Evolutionary conservation across 495 filamentous ascomycete genomes (phyloP), one percentile per base, ranked within the genome.

Genomic region (Talaromyces stipitatus): DNA sequence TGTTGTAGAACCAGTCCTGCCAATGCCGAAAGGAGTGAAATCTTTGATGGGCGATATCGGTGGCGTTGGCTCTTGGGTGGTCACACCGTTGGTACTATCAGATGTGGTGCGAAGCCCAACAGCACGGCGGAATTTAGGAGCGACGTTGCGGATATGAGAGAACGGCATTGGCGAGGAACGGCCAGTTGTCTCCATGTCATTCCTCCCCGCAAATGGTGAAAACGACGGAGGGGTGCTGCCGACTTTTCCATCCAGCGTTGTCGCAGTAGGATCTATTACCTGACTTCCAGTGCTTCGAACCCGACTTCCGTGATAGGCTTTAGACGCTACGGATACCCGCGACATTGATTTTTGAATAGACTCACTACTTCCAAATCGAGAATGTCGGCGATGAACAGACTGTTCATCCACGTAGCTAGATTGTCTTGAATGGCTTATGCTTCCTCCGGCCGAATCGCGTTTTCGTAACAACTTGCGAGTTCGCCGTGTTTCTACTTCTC

Each of bases 1-100:
- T 4, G 91, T 96, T 53, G 86, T 94, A 3, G 91, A 95, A 2
- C 87, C 90, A 12, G 90, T 90, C 47, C 88, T 78, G 22, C 84
- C 81, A 2, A 90, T 83, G 16, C 26, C 78, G 58, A 43, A 87
- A 56, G 86, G 82, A 57, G 87, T 81, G 2, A 81, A 85, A 48
- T 90, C 89, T 56, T 82, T 86, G 14, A 80, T 62, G 2, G 86
- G 79, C 4, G 83, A 83, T 8, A 83, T 77, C 12, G 75, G 72
- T 10, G 71, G 65, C 3, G 83, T 76, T 10, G 65, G 58, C n/a
- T 79, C 64, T 55, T 81, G 73, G 29, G 79, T 71, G 60, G 78
- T 82, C 56, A 59, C 71, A 2, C 85, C 84, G 24, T 82, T 84
- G 36, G 89, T 78, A 2, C 88, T 85, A 61, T 97, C 92, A 7